Evolutionary conservation across 2,329 filamentous ascomycete species (phyloP).

Genomic region (Chaetomium strumarium): DNA sequence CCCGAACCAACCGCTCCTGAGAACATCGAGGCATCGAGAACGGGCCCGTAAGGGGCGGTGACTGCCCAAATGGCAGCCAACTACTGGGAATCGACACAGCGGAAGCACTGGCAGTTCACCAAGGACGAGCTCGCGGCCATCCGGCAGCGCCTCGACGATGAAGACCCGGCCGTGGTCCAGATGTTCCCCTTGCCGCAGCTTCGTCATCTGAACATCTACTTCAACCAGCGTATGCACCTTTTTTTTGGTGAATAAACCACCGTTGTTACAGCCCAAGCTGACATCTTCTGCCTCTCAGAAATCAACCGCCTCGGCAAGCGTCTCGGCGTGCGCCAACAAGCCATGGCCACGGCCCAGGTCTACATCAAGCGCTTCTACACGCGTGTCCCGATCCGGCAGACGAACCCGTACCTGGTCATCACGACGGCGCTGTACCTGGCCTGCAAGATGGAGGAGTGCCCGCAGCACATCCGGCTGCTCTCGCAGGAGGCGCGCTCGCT

Average conservation of each 20-base stretch:
- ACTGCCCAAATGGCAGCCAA: constrained; percentile 71
- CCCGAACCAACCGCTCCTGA: background rate
- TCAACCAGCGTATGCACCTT: constrained; percentile 70
- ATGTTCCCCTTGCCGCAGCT: constrained; percentile 78
- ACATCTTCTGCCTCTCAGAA: constrained; percentile 46
- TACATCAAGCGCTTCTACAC: constrained; percentile 94
- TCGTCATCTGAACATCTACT: constrained; percentile 82
- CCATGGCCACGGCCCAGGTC: constrained; percentile 86
- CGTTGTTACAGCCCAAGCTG: background rate
- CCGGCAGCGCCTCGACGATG: constrained; percentile 70
- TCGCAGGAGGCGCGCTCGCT: constrained; percentile 78
- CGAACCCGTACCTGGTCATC: constrained; percentile 87
- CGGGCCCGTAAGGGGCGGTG: constrained; percentile 1
- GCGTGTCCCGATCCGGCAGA: constrained; percentile 82
- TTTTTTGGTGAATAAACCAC: background rate
- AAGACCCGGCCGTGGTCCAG: constrained; percentile 66
- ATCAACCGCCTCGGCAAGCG: constrained; percentile 78
- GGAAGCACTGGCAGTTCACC: constrained; percentile 83
- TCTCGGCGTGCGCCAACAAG: constrained; percentile 80
- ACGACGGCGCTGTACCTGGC: constrained; percentile 93
- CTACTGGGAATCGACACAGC: constrained; percentile 94
- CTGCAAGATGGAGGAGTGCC: constrained; percentile 96
- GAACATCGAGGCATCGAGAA: background rate
- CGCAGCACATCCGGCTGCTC: constrained; percentile 90
- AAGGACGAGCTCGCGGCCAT: constrained; percentile 71